Conservation (phyloP, 2,329 filamentous ascomycete genomes). For the Paecilomyces fulvus region DNA sequence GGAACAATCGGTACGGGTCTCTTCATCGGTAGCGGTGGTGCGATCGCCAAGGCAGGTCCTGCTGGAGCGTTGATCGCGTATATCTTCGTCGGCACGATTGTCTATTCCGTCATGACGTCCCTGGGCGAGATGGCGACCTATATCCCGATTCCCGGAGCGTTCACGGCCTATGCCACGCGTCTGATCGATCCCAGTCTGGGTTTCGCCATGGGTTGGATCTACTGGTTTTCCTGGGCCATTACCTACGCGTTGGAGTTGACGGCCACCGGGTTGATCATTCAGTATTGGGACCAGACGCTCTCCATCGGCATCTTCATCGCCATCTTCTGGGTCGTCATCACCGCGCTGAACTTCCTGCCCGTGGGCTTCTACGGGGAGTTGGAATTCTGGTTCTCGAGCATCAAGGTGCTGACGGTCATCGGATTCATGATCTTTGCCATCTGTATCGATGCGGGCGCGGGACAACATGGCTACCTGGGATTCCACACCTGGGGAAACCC, state of each 20-base stretch:
- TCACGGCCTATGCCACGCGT: conserved; percentile 66
- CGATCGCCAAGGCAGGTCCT: conserved; percentile 56
- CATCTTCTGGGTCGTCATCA: conserved; percentile 65
- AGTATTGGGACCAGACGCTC: conserved; percentile 51
- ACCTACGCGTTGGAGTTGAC: conserved; percentile 67
- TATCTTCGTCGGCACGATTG: conserved; percentile 59
- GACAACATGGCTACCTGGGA: conserved; percentile 61
- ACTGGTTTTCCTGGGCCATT: conserved; percentile 71
- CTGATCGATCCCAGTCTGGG: conserved; percentile 66
- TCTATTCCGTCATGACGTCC: conserved; percentile 66
- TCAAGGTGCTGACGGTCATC: conserved; percentile 68
- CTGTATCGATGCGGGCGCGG: conserved; percentile 64
- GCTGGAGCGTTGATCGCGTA: conserved; percentile 61
- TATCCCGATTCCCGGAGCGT: conserved; percentile 67
- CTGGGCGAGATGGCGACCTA: conserved; percentile 65
- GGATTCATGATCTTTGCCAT: conserved; percentile 71
- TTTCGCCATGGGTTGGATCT: conserved; percentile 75
- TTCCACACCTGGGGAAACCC: conserved; percentile 64
- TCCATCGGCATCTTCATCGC: conserved; percentile 65
- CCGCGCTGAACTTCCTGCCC: conserved; percentile 60
- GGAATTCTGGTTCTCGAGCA: conserved; percentile 68
- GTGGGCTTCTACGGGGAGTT: conserved; percentile 67
- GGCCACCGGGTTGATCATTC: conserved; percentile 60
- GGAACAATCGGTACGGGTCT: conserved; percentile 66
- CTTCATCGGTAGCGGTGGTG: conserved; percentile 59